These are phyloP conservation scores for Eucalyptus erythrocorys DNA, from an alignment of 345 rosid genomes.

Conservation along the genomic window DNA sequence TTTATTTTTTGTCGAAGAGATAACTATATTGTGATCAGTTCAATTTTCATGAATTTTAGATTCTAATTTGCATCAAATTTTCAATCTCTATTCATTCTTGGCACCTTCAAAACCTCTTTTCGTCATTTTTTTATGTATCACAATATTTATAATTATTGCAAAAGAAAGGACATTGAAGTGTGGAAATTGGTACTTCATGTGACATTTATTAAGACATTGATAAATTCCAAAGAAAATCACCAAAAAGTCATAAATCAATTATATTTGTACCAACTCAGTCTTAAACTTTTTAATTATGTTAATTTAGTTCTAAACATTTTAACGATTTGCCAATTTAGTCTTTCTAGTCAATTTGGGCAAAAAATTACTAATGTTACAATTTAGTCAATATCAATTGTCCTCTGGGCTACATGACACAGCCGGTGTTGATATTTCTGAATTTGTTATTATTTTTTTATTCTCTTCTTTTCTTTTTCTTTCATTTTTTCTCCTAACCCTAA, in stretches of 20 bases:
- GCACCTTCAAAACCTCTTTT: neutral
- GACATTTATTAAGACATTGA: neutral
- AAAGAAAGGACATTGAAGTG: neutral
- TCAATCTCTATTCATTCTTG: neutral
- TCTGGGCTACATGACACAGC: fast-evolving
- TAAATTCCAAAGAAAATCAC: neutral
- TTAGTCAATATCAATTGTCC: neutral
- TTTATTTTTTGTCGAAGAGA: neutral
- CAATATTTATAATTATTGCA: neutral
- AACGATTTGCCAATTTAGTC: neutral
- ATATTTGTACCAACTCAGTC: no score
- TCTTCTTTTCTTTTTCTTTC: no score
- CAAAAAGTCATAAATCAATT: no score
- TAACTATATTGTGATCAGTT: neutral
- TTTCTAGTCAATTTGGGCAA: neutral
- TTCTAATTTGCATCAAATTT: neutral
- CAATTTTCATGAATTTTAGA: neutral
- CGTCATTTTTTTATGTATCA: neutral
- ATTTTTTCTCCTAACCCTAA: neutral
- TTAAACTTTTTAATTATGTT: no score
- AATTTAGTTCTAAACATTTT: no score
- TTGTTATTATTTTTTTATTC: no score
- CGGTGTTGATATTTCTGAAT: fast-evolving
- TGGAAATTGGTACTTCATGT: neutral
- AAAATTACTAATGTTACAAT: no score